These are phyloP conservation scores for Xylaria curta DNA, from an alignment of 495 filamentous ascomycete genomes.

Conservation along the genomic window DNA sequence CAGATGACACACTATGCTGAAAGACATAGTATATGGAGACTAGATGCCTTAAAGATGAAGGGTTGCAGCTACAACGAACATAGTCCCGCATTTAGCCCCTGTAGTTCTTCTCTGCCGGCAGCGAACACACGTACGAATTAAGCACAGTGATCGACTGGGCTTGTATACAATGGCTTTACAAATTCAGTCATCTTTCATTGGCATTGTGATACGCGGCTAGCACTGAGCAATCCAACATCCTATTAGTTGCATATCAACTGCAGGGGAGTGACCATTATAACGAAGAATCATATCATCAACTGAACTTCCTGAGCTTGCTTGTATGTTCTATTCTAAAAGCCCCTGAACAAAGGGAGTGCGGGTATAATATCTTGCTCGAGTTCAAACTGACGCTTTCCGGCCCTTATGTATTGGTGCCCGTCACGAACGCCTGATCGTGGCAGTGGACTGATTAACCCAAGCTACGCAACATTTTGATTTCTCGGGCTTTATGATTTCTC, in stretches of 20 bases:
- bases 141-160: neutral
- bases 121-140: neutral
- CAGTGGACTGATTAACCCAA: too few relatives aligned
- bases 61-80: neutral
- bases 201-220: neutral
- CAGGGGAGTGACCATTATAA: too few relatives aligned
- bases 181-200: neutral
- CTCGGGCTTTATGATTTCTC: neutral
- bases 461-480: too few relatives aligned
- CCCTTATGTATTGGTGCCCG: too few relatives aligned
- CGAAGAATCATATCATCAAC: too few relatives aligned
- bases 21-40: neutral
- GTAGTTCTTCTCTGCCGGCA: neutral
- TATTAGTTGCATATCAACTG: too few relatives aligned
- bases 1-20: neutral
- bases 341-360: neutral
- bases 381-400: neutral
- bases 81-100: neutral
- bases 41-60: neutral
- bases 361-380: slow-evolving; percentile 20
- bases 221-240: too few relatives aligned
- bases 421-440: too few relatives aligned
- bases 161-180: neutral
- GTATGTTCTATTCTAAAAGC: too few relatives aligned
- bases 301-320: too few relatives aligned